These are phyloP conservation scores for Phaeosphaeria sp. DNA, from an alignment of 2,329 filamentous ascomycete species.

Conservation along the genomic window DNA sequence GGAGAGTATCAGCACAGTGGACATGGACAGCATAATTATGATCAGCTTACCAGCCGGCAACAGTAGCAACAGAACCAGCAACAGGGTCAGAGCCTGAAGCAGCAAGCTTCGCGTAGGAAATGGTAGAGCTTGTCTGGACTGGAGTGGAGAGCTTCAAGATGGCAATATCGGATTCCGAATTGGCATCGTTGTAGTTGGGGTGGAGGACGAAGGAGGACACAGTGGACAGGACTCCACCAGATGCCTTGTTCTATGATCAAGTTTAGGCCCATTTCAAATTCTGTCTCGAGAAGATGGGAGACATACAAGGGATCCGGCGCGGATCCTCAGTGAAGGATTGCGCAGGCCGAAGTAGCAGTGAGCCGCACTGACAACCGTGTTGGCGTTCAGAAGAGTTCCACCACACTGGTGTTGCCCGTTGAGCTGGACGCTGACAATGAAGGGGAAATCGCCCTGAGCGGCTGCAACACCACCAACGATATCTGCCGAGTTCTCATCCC, in stretches of 20 bases:
- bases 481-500: neutral
- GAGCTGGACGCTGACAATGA: constrained; percentile 31
- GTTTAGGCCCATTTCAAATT: neutral
- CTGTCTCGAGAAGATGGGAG: neutral
- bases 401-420: constrained; percentile 31
- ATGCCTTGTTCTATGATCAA: constrained; percentile 16
- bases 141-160: constrained; percentile 35
- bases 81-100: constrained; percentile 32
- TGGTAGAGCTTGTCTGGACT: constrained; percentile 29
- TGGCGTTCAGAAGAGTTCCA: constrained; percentile 32
- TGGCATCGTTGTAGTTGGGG: constrained; percentile 26
- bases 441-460: constrained; percentile 33
- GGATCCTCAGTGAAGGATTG: constrained; percentile 22
- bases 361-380: constrained; percentile 37
- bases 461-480: constrained; percentile 37
- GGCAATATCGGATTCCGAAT: constrained; percentile 29
- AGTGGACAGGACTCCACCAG: constrained; percentile 25
- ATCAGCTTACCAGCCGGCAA: constrained; percentile 32
- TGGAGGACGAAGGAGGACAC: constrained; percentile 25
- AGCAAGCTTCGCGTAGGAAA: constrained; percentile 30
- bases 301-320: constrained; percentile 31
- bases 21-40: neutral
- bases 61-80: constrained; percentile 22
- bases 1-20: constrained; percentile 1
- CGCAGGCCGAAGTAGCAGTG: constrained; percentile 29